phyloP scores from a whole-genome alignment of 2,329 filamentous ascomycete genomes.

The Trichoderma breve region DNA sequence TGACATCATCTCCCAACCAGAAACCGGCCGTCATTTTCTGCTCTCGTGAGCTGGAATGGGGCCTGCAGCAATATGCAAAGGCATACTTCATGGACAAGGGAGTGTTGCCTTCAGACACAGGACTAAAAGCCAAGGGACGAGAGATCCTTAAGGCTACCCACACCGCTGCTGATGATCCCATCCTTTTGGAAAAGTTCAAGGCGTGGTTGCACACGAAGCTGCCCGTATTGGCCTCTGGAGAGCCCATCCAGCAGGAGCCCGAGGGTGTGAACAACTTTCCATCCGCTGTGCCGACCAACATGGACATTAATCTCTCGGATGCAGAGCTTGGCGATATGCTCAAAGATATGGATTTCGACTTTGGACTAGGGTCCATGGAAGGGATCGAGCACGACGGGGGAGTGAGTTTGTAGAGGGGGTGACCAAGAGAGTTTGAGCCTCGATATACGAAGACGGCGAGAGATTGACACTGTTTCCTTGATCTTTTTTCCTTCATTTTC shows the following conservation, averaged over 20 bases:
- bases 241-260: not conserved
- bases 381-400: constrained; percentile 32
- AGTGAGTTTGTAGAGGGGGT: constrained; percentile 26
- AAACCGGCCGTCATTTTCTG: constrained; percentile 55
- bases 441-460: constrained; percentile 22
- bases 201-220: constrained; percentile 39
- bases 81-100: constrained; percentile 38
- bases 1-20: constrained; percentile 41
- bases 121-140: constrained; percentile 46
- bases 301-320: constrained; percentile 39
- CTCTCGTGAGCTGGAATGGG: constrained; percentile 57
- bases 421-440: constrained; percentile 26
- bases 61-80: constrained; percentile 49
- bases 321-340: constrained; percentile 42
- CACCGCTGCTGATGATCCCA: constrained; percentile 55
- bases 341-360: constrained; percentile 45
- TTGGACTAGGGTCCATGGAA: constrained; percentile 30
- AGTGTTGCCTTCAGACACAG: constrained; percentile 48
- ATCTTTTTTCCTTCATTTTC: not conserved
- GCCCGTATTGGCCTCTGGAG: constrained; percentile 21
- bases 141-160: constrained; percentile 45
- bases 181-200: constrained; percentile 55
- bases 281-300: constrained; percentile 29
- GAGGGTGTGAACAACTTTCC: not conserved
- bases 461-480: not conserved